phyloP scores from a whole-genome alignment of 2,329 filamentous ascomycete species.

The Xylaria sp. region DNA sequence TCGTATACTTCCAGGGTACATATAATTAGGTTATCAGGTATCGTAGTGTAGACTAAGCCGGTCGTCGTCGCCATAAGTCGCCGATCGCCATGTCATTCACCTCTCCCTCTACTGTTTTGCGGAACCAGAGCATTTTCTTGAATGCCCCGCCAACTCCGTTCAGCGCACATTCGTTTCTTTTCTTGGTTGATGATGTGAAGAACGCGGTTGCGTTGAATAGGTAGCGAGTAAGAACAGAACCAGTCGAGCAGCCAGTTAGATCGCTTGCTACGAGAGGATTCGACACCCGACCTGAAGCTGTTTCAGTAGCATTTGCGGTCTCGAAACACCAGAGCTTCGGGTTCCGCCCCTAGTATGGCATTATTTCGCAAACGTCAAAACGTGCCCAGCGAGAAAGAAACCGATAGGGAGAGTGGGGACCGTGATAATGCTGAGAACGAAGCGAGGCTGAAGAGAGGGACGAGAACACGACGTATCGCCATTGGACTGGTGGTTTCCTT shows the following conservation, averaged over 20 bases:
- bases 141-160: background rate
- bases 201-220: background rate
- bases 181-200: slow-evolving; percentile 2
- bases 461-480: slow-evolving; percentile 67
- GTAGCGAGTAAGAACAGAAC: background rate
- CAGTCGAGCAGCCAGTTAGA: background rate
- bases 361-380: slow-evolving; percentile 44
- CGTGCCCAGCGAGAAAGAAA: slow-evolving; percentile 35
- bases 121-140: slow-evolving; percentile 17
- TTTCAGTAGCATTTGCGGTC: background rate
- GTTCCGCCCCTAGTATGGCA: slow-evolving; percentile 22
- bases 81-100: slow-evolving; percentile 23
- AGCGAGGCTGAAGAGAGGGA: slow-evolving; percentile 58
- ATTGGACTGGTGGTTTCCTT: slow-evolving; percentile 73
- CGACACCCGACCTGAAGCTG: background rate
- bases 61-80: background rate
- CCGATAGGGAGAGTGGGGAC: slow-evolving; percentile 39
- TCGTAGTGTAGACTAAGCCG: background rate
- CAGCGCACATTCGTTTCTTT: slow-evolving; percentile 8
- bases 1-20: slow-evolving; percentile 23
- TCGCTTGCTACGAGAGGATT: background rate
- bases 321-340: background rate
- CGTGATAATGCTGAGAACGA: slow-evolving; percentile 31
- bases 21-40: slow-evolving; percentile 26
- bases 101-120: slow-evolving; percentile 5